Evolutionary conservation across 2,329 filamentous ascomycete species (phyloP), one percentile per base, ranked within the genome.

Genomic region (Albophoma yamanashiensis): DNA sequence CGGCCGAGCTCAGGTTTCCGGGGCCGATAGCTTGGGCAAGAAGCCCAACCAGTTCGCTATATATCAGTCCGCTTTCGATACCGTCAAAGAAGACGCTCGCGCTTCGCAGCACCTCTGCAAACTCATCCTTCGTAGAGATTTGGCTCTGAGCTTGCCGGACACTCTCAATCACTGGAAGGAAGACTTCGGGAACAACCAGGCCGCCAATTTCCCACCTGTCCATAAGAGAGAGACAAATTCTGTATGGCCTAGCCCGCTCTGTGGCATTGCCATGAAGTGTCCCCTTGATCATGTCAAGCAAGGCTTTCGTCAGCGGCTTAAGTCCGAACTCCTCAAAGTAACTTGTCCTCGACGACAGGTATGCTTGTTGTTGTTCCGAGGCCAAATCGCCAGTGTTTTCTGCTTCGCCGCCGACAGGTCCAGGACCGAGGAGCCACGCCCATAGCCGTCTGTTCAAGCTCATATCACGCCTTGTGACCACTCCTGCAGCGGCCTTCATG

Each of bases 161-260:
- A 66, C 88, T 95, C 69, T 87, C 82, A 66, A 99, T 84, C 34
- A 93, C 87, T 4, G 92, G 89, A 17, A 97, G 78, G 69, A 99
- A 97, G 17, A 97, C 84, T 62, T 91, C 87, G 0, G 92, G 90
- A 1, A 97, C 88, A 55, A 99, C 86, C 22, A 93, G 80, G 1
- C 91, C 91, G 38, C 94, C 94, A 64, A 99, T 93, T 71, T 99
- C 94, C 92, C 92, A 97, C 61, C 92, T 87, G 74, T 99, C 94
- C 94, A 99, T 97, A 58, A 99, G 79, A 20, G 95, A 97, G 2
- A 97, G 81, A 68, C 92, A 95, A 63, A 97, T 91, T 60, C 92
- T 87, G 70, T 96, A 97, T 0, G 94, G 93, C 45, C 87, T 86
- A 25, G 92, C 91, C 70, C 87, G 82, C 68, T 95, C 91, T 22